Evolutionary conservation across 495 filamentous ascomycete species (phyloP), one percentile per base, ranked within the genome.

Genomic region (Clavariopsis aquatica): DNA sequence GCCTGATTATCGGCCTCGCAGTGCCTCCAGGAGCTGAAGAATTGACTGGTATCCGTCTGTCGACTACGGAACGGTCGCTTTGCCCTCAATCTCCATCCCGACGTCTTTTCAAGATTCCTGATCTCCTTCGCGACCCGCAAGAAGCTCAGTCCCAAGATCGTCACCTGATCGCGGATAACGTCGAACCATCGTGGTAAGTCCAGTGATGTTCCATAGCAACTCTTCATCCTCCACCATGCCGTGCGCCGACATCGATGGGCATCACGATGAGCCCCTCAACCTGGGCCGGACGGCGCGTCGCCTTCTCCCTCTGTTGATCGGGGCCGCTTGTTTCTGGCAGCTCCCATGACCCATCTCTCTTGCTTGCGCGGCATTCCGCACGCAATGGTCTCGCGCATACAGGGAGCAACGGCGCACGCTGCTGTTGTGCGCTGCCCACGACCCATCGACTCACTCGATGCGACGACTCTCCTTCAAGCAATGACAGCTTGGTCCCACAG

Each of bases 401-500:
- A 41, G 58, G 34, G 22, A 52, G 67, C 36, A 57, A 69, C 57
- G 62, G 51, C 23, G 62, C 49, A 61, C 66, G 45, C 23, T 57
- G 38, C 61, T 64, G 62, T 45, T 53, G 67, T 70, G 66, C 34
- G 26, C 54, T 66, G 57, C 53, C 49, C 24, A 27, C 66, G 47
- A 49, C 43, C 47, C 55, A 62, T 28, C 57, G 31, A 41, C 51
- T 49, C 26, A 43, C 56, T 58, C 57, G 60, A 62, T 61, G 24
- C 66, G 55, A 57, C 19, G 46, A 58, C 56, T 65, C 46, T 62
- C 38, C 57, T 62, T 69, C 27, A 31, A 65, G 62, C 66, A 52
- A 49, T 70, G 67, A 66, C 67, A 70, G 67, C 66, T 60, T 47
- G 62, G 67, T 70, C 57, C 59, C 62, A 66, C 67, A 60, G 59